Base-by-base conservation (phyloP, 805 yeast species). In the Ogataea minuta region DNA sequence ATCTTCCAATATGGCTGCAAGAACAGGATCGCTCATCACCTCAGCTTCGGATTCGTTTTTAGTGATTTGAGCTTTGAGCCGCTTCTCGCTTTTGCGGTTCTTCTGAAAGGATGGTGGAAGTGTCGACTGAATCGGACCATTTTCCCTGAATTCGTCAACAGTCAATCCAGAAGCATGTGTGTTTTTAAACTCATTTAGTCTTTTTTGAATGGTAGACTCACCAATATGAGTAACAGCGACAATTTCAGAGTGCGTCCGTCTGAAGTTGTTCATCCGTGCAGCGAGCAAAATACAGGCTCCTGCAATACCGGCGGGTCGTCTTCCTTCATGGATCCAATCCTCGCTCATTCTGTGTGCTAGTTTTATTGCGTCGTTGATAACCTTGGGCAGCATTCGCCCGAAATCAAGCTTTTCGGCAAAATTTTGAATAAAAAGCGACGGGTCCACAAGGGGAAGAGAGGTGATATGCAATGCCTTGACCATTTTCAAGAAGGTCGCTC, bases 271-370 rank as follows among this genome's bases (percentile, higher is more conserved):
- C 98, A 93, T 95, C 63, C 99, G 75, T 2, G 97, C 93, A 0
- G 99, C 99, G 35, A 93, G 66, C 31, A 95, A 60, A 2, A 93
- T 70, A 63, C 97, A 89, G 0, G 99, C 99, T 15, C 98, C 99
- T 0, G 99, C 99, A 38, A 93, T 79, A 54, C 99, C 99, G 0
- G 99, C 98, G 0, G 99, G 99, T 46, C 98, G 73, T 57, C 99
- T 76, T 17, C 99, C 99, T 63, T 88, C 95, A 59, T 82, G 86
- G 50, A 93, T 84, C 97, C 98, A 93, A 56, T 93, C 98, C 29
- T 79, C 77, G 10, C 90, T 73, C 99, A 93, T 93, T 50, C 96
- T 72, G 56, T 79, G 86, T 0, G 96, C 95, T 15, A 93, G 65
- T 52, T 81, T 77, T 6, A 81, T 81, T 0, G 99, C 98, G 61